Conservation (phyloP, 2,329 filamentous ascomycete genomes). For the Cryoendolithus antarcticus region DNA sequence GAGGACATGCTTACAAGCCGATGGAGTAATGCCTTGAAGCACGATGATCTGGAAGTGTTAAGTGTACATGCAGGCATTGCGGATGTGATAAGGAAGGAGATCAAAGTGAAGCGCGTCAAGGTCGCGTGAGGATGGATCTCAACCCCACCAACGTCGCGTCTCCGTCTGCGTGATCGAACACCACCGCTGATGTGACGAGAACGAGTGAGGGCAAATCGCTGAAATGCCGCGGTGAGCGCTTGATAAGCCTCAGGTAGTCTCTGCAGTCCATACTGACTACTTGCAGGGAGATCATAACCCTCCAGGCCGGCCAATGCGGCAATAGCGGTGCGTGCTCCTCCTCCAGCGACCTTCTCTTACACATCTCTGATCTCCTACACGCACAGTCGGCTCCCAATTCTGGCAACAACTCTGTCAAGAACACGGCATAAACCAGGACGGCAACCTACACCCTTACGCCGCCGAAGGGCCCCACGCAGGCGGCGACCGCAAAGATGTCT, state of each 20-base stretch:
- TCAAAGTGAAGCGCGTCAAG: no score
- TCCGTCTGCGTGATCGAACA: no score
- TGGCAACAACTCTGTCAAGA: conserved; percentile 98
- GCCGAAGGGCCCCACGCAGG: conserved; percentile 54
- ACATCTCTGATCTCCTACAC: conserved; percentile 5
- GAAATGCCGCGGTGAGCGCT: conserved; percentile 8
- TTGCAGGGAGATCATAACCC: conserved; percentile 90
- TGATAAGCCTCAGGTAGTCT: background rate
- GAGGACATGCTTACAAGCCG: no score
- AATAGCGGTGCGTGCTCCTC: conserved; percentile 74
- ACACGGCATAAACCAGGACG: conserved; percentile 94
- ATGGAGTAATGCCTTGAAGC: no score
- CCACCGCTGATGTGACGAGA: no score
- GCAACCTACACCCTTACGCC: conserved; percentile 93
- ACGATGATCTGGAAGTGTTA: no score
- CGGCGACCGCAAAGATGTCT: conserved; percentile 95
- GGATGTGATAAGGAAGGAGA: no score
- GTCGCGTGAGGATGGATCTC: no score
- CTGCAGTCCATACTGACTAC: conserved; percentile 6
- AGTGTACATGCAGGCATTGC: no score
- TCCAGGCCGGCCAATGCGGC: conserved; percentile 97
- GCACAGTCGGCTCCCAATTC: conserved; percentile 83
- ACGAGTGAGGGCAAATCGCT: background rate
- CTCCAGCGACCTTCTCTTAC: conserved; percentile 2
- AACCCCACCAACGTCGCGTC: no score